Evolutionary conservation across 2,329 filamentous ascomycete species (phyloP), one percentile per base, ranked within the genome.

Genomic region (Aurifilum marmelostoma): DNA sequence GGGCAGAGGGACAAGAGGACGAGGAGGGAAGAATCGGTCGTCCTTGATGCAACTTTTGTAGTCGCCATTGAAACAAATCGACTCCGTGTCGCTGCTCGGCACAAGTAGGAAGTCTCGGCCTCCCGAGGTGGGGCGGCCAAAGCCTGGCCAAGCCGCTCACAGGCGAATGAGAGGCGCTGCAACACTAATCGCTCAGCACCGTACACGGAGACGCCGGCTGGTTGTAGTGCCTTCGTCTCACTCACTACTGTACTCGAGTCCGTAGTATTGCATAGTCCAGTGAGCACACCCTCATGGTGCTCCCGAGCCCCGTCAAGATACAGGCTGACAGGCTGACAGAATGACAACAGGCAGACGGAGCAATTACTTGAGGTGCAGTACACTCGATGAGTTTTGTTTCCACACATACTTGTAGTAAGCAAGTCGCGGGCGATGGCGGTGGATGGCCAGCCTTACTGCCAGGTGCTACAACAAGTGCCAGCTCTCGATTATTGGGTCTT

Each of bases 181-280:
- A 59, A 59, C 56, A 59, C 56, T 59, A 59, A 59, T 59, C 29
- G 16, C 56, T 37, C 29, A n/a, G 11, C 32, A 18, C 29, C 32
- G 56, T 27, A 29, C 7, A 14, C 29, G 54, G 54, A 34, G 29
- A 34, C 50, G 12, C 50, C 50, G 50, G 50, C n/a, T 52, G 50
- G 50, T 3, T 6, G 24, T n/a, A 52, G 43, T n/a, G 43, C 43
- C 43, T 47, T 47, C 18, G 18, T 21, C 21, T 21, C 11, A n/a
- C 43, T n/a, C 1, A 47, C 21, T 24, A 50, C n/a, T 18, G 16
- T 47, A 47, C 43, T 18, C 3, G 41, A 6, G 14, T 7, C 14
- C 41, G 14, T 18, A 43, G 14, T 43, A 4, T 43, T 8, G 34
- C 34, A 12, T 12, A 43, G 16, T 18, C 16, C 41, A 43, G 41